A percentile compares a stretch with the other conserved stretches of the same genome.
phyloP scores from a whole-genome alignment of 108 stramenopile genomes.

The Epithemia pelagica region DNA sequence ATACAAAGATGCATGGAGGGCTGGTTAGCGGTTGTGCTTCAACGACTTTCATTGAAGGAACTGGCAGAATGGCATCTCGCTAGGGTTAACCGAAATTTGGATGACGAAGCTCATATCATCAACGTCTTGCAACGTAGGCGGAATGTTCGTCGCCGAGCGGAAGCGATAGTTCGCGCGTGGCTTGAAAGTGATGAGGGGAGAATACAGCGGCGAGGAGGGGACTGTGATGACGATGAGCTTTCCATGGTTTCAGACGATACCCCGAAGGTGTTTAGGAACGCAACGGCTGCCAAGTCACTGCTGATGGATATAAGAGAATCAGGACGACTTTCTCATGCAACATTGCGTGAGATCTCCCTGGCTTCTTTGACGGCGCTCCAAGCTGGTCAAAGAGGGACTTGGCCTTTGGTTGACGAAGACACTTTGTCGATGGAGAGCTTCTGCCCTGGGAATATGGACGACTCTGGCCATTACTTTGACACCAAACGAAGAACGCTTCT shows the following conservation, averaged over 20 bases:
- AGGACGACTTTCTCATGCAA: constrained; percentile 22
- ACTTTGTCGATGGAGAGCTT: constrained; percentile 69
- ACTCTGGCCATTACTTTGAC: constrained; percentile 47
- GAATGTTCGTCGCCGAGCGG: constrained; percentile 60
- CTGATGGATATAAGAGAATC: constrained; percentile 28
- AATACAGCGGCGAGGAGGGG: constrained; percentile 1
- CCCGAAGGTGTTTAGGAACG: constrained; percentile 62
- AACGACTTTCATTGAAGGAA: neutral
- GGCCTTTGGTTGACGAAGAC: constrained; percentile 66
- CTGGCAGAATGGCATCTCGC: constrained; percentile 17
- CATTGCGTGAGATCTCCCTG: constrained; percentile 39
- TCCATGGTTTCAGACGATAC: constrained; percentile 49
- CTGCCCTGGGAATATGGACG: constrained; percentile 27
- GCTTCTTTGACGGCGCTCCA: constrained; percentile 39
- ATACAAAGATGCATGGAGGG: neutral
- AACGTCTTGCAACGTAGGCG: constrained; percentile 31
- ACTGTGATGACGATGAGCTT: constrained; percentile 16
- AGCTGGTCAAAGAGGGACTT: constrained; percentile 20
- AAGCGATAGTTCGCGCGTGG: constrained; percentile 53
- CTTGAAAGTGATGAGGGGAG: constrained; percentile 33
- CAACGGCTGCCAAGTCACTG: constrained; percentile 44
- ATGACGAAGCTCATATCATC: constrained; percentile 17
- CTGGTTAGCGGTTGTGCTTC: neutral
- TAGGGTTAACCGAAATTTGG: constrained; percentile 15
- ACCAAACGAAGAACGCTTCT: constrained; percentile 52